Conservation (phyloP, 1,284 basidiomycete genomes). For the Ganoderma meredithae region DNA sequence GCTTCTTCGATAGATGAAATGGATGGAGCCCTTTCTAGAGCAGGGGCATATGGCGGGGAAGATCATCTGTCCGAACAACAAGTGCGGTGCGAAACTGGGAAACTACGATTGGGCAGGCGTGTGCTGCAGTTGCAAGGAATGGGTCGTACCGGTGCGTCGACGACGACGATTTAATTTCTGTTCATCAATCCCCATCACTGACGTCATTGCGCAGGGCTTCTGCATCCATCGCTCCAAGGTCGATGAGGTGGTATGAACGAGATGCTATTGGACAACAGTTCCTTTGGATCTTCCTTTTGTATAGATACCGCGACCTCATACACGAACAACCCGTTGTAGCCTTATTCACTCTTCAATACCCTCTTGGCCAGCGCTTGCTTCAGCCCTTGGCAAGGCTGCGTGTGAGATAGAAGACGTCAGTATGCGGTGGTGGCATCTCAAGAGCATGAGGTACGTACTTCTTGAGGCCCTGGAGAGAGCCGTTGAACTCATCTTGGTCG, state of each 20-base stretch:
- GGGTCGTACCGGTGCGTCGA: slow-evolving; percentile 83
- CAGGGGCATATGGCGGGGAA: slow-evolving; percentile 84
- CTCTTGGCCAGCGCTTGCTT: background rate
- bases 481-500: slow-evolving; percentile 64
- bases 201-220: slow-evolving; percentile 67
- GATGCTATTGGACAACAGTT: background rate
- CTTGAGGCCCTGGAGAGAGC: slow-evolving; percentile 46
- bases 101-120: slow-evolving; percentile 98
- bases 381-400: slow-evolving; percentile 20
- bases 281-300: background rate
- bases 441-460: slow-evolving; percentile 33
- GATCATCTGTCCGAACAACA: slow-evolving; percentile 90
- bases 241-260: slow-evolving; percentile 71
- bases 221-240: slow-evolving; percentile 91
- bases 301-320: slow-evolving; percentile 7
- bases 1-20: slow-evolving; percentile 71
- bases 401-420: background rate
- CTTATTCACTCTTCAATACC: background rate
- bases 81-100: slow-evolving; percentile 91
- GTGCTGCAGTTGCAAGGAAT: slow-evolving; percentile 89
- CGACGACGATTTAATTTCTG: slow-evolving; percentile 9
- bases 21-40: slow-evolving; percentile 90
- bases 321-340: slow-evolving; percentile 12
- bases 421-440: background rate
- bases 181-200: background rate